Evolutionary conservation across 2,329 filamentous ascomycete species (phyloP).

Genomic region (Tolypocladium paradoxum): DNA sequence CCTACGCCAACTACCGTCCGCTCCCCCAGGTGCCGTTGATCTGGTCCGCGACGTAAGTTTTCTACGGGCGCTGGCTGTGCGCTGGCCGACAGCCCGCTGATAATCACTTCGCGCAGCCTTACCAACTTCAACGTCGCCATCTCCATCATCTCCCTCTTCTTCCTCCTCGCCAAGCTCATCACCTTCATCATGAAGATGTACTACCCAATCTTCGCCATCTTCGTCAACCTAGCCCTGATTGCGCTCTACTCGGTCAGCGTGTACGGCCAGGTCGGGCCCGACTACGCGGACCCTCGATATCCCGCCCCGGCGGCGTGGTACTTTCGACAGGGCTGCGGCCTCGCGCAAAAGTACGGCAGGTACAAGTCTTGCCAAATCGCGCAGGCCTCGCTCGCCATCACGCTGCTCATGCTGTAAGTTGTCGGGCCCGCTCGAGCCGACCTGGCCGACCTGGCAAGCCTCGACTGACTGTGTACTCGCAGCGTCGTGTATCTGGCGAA

Average conservation of each 20-base stretch:
- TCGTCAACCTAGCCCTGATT: constrained; percentile 46
- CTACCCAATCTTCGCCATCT: constrained; percentile 51
- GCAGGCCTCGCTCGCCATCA: constrained; percentile 54
- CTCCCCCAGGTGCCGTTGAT: constrained; percentile 54
- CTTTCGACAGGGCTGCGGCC: constrained; percentile 56
- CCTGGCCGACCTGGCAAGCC: not conserved
- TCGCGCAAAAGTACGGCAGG: constrained; percentile 42
- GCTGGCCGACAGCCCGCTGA: not conserved
- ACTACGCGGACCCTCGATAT: constrained; percentile 55
- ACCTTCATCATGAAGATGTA: constrained; percentile 61
- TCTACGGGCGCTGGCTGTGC: not conserved
- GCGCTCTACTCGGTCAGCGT: constrained; percentile 55
- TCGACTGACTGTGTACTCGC: not conserved
- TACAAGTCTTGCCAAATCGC: constrained; percentile 55
- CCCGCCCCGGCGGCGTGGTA: constrained; percentile 62
- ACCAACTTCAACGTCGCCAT: constrained; percentile 70
- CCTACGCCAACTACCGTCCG: constrained; percentile 59
- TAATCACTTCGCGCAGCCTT: constrained; percentile 35
- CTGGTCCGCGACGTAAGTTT: constrained; percentile 61
- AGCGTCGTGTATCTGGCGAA: constrained; percentile 53
- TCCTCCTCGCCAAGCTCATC: constrained; percentile 60
- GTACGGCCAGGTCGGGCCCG: constrained; percentile 62
- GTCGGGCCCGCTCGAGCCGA: not conserved
- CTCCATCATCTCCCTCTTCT: constrained; percentile 64
- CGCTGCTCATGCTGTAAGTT: constrained; percentile 58